phyloP scores from a whole-genome alignment of 495 filamentous ascomycete species.

The Copromyces sp. region DNA sequence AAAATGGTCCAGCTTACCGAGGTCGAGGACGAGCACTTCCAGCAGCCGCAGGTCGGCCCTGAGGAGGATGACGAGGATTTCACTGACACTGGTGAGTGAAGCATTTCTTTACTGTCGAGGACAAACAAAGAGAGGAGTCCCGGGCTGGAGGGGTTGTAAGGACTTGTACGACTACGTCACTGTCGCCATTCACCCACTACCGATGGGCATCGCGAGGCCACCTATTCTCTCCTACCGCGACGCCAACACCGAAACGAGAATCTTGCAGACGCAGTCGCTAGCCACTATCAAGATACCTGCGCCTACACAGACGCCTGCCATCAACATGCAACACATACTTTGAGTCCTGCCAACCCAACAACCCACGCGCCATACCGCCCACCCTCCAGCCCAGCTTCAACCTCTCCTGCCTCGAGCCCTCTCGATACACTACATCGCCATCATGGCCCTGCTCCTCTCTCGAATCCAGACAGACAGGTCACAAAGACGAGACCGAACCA shows the following conservation, averaged over 20 bases:
- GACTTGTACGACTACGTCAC: background rate
- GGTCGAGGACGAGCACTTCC: slow-evolving; percentile 92
- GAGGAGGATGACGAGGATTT: slow-evolving; percentile 79
- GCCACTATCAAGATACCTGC: background rate
- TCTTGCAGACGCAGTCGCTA: background rate
- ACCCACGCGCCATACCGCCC: background rate
- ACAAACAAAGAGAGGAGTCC: slow-evolving; percentile 2
- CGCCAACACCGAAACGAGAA: background rate
- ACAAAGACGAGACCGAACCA: background rate
- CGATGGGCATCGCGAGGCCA: background rate
- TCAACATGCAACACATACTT: background rate
- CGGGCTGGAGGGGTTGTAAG: background rate
- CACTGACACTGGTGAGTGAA: slow-evolving; percentile 69
- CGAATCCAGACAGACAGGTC: background rate
- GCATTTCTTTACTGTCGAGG: background rate
- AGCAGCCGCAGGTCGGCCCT: slow-evolving; percentile 56
- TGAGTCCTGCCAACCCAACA: background rate
- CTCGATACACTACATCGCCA: background rate
- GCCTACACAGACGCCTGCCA: background rate
- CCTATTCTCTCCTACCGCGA: background rate
- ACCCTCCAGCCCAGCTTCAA: background rate
- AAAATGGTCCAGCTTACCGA: slow-evolving; percentile 95
- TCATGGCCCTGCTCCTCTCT: background rate
- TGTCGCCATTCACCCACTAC: background rate
- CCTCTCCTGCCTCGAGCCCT: background rate